A percentile compares a stretch with the other conserved stretches of the same genome.
Conservation (phyloP, 169 alveolate genomes). For the Miamiensis avidus region DNA sequence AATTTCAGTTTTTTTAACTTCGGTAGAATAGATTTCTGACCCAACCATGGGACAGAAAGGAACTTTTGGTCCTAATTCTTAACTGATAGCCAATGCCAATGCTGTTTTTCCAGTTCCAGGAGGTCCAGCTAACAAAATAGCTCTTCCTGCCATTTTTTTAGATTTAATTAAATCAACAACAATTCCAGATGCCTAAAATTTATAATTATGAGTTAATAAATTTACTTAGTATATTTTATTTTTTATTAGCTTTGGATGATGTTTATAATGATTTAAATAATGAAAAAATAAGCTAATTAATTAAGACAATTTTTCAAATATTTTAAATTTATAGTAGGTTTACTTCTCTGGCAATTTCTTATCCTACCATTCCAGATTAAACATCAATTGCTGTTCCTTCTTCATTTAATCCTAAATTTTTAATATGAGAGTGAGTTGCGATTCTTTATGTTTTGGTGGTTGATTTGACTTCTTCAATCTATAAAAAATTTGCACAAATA, state of each 20-base stretch:
- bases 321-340: background rate
- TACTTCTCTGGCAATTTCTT: slow-evolving; percentile 96
- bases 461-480: slow-evolving; percentile 88
- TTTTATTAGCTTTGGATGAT: no score
- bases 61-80: slow-evolving; percentile 98
- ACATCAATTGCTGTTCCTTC: slow-evolving; percentile 90
- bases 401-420: slow-evolving; percentile 98
- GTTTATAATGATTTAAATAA: no score
- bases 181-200: slow-evolving; percentile 98
- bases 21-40: slow-evolving; percentile 98
- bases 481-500: slow-evolving; percentile 28
- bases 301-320: background rate
- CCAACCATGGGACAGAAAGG: slow-evolving; percentile 99
- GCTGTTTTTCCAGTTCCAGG: slow-evolving; percentile 99
- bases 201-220: background rate
- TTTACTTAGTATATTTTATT: background rate
- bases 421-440: slow-evolving; percentile 98
- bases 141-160: slow-evolving; percentile 98
- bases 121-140: slow-evolving; percentile 92
- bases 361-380: slow-evolving; percentile 97
- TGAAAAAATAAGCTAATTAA: no score
- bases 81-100: slow-evolving; percentile 98
- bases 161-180: slow-evolving; percentile 97
- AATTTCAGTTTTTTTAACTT: slow-evolving; percentile 99
- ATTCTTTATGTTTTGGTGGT: slow-evolving; percentile 91